Base-by-base conservation (phyloP, 2,329 filamentous ascomycete species). In the Acrocalymma vagum region DNA sequence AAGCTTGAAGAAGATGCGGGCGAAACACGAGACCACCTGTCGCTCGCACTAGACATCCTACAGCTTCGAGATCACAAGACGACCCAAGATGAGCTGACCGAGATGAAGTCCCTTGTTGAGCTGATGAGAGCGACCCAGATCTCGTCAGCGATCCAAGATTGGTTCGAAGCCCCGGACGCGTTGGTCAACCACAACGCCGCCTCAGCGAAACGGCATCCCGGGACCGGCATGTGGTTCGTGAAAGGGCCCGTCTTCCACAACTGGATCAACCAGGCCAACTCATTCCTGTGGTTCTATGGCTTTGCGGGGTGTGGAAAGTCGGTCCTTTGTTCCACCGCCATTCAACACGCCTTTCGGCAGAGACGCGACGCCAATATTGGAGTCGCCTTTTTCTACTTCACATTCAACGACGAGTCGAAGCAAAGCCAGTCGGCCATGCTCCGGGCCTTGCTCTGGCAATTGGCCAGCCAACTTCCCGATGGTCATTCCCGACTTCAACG, bases 1-100 rank as follows among this genome's bases (percentile, higher is more conserved):
- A 71, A 70, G 40, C 63, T 74, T 7, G 63, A 70, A 40, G 66
- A 70, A 47, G 59, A 70, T 35, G 49, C 72, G n/a, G 50, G 56
- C 35, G 68, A 69, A 2, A 57, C 66, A 14, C 43, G 65, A 13
- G 48, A 47, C 6, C 59, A 61, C 9, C 32, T 73, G 8, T 63
- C 55, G 10, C 47, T 64, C 11, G 67, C 61, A 16, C 44, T 70
- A 15, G 48, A 68, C 25, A 43, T 69, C 6, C 42, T 73, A 13
- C 60, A 71, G 38, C 53, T 67, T 17, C 56, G 56, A 16, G 53
- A 58, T 13, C 41, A 56, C 20, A 21, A 50, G 29, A 37, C 47
- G 6, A 40, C 60, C 22, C 58, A 58, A 24, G 42, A 63, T 34
- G 53, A 63, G 20, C 36, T 65, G 10, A 58, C 58, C 27, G 58